Conservation (phyloP, 108 stramenopile species). For the Pelagomonas calceolata region DNA sequence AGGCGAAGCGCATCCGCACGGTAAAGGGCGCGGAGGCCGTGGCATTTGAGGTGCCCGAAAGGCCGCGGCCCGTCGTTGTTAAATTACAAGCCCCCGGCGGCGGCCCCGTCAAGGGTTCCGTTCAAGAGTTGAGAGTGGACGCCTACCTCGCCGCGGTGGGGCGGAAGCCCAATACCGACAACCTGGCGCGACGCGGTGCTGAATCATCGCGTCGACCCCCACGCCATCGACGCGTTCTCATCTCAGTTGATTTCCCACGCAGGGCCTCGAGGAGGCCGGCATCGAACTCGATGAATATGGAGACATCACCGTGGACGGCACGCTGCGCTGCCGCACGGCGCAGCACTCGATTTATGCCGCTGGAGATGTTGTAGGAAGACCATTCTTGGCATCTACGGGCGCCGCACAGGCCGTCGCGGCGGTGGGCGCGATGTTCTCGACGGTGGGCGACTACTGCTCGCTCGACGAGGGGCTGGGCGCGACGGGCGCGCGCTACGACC, state of each 20-base stretch:
- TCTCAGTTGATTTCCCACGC: no score
- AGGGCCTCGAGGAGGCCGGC: slow-evolving; percentile 48
- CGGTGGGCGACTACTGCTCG: slow-evolving; percentile 23
- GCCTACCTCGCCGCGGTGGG: slow-evolving; percentile 67
- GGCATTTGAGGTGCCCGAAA: slow-evolving; percentile 39
- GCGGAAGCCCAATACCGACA: slow-evolving; percentile 57
- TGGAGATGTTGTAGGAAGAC: slow-evolving; percentile 65
- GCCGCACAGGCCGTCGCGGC: slow-evolving; percentile 60
- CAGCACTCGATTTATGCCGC: slow-evolving; percentile 60
- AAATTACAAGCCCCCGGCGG: no score
- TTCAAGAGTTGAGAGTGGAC: slow-evolving; percentile 45
- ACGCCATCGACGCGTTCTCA: no score
- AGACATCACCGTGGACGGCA: slow-evolving; percentile 49
- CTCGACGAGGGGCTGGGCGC: slow-evolving; percentile 29
- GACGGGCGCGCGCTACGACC: slow-evolving; percentile 52
- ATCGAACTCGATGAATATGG: slow-evolving; percentile 57
- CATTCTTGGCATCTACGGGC: slow-evolving; percentile 65
- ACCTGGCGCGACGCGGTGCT: no score
- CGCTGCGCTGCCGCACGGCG: slow-evolving; percentile 30
- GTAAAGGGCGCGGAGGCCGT: slow-evolving; percentile 53
- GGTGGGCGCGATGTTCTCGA: slow-evolving; percentile 44
- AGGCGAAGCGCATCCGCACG: slow-evolving; percentile 52
- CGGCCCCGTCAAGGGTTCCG: slow-evolving; percentile 30
- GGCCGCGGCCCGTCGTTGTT: background rate
- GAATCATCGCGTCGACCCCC: no score